Conservation (phyloP, 2,329 filamentous ascomycete genomes). For the Diaporthe caulivora region DNA sequence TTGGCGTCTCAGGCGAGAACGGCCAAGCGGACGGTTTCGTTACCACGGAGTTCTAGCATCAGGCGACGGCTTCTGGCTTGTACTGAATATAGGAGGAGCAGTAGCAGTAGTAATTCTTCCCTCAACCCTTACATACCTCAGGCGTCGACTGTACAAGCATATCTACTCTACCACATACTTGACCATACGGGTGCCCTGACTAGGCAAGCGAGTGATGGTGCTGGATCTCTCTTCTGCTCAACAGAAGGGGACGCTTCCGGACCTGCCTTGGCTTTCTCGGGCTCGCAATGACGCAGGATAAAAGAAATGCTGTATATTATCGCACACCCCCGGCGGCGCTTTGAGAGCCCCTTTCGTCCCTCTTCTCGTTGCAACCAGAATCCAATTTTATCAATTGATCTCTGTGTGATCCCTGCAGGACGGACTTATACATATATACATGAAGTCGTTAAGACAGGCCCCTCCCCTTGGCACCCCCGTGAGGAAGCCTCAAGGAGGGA, state of each 20-base stretch:
- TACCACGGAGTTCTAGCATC: constrained; percentile 7
- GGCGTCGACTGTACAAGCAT: not conserved
- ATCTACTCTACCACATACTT: not conserved
- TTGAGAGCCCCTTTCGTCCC: not conserved
- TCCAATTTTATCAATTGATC: not conserved
- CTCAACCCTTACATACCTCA: constrained; percentile 16
- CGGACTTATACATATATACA: constrained; percentile 17
- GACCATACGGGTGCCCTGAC: not conserved
- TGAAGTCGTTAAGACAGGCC: not conserved
- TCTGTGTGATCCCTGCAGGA: not conserved
- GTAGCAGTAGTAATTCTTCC: constrained; percentile 27
- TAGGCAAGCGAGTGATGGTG: not conserved
- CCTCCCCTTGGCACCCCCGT: not conserved
- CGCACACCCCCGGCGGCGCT: not conserved
- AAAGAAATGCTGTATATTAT: constrained; percentile 13
- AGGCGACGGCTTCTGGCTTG: constrained; percentile 27
- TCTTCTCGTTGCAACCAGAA: not conserved
- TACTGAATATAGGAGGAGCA: constrained; percentile 24
- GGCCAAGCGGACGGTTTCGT: not conserved
- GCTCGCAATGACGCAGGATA: not conserved
- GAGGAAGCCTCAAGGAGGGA: not conserved
- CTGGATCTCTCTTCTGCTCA: not conserved
- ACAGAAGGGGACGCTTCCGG: not conserved
- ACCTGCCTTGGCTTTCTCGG: not conserved
- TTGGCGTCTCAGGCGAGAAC: constrained; percentile 8